Percentiles rank a stretch among this genome's conserved stretches.
Evolutionary conservation across 1,284 basidiomycete genomes (phyloP).

Genomic region (Cronartium quercuum): DNA sequence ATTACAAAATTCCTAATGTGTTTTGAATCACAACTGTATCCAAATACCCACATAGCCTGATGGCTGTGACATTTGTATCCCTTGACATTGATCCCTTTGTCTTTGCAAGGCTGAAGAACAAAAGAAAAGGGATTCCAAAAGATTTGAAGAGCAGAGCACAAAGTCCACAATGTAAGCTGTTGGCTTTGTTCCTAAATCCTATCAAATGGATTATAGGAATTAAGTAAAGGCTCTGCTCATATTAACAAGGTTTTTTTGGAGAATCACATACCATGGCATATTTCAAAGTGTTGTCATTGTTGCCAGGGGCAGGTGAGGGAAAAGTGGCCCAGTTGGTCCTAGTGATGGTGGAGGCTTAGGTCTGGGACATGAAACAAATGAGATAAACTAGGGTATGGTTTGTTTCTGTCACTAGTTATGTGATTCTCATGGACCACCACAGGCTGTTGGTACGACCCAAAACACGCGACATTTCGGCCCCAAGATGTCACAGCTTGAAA

Average conservation of each 20-base stretch:
- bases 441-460: too few relatives aligned
- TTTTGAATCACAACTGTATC: too few relatives aligned
- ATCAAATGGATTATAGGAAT: not conserved
- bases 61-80: too few relatives aligned
- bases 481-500: too few relatives aligned
- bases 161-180: constrained; percentile 1
- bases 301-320: not conserved
- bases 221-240: constrained; percentile 17
- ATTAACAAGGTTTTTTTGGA: not conserved
- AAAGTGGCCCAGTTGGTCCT: not conserved
- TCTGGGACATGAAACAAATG: too few relatives aligned
- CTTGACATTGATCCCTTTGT: constrained; percentile 96
- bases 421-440: too few relatives aligned
- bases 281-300: not conserved
- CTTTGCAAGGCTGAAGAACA: constrained; percentile 76
- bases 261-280: not conserved
- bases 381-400: too few relatives aligned
- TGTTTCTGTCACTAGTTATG: too few relatives aligned
- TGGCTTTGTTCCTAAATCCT: constrained; percentile 7
- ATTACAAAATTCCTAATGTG: too few relatives aligned
- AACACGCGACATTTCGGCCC: too few relatives aligned
- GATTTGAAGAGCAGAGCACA: constrained; percentile 8
- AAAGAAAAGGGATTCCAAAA: not conserved
- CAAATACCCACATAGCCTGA: too few relatives aligned
- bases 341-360: too few relatives aligned